These are phyloP conservation scores for Yamadazyma friedrichii DNA, from an alignment of 1,139 yeast genomes.

Conservation along the genomic window DNA sequence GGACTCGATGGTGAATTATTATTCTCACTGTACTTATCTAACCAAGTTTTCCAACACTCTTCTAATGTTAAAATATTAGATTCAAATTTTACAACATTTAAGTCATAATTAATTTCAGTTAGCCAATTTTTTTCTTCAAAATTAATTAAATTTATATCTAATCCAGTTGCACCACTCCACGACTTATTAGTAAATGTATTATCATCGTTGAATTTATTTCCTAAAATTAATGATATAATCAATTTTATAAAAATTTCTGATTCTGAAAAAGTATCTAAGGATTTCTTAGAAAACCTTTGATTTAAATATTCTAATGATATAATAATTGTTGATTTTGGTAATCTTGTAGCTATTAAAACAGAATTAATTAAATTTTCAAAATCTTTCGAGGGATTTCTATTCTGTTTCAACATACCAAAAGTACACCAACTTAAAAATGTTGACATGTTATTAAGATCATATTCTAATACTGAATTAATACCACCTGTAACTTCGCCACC, in stretches of 20 bases:
- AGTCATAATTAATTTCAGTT: slow-evolving; percentile 44
- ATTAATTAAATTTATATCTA: slow-evolving; percentile 60
- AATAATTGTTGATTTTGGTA: slow-evolving; percentile 78
- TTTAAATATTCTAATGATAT: slow-evolving; percentile 75
- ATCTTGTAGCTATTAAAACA: slow-evolving; percentile 84
- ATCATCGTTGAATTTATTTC: slow-evolving; percentile 95
- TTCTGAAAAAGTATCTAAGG: slow-evolving; percentile 30
- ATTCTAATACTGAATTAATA: slow-evolving; percentile 73
- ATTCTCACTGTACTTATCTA: slow-evolving; percentile 28
- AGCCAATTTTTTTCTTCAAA: slow-evolving; percentile 76
- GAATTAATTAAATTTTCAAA: slow-evolving; percentile 63
- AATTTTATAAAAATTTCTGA: slow-evolving; percentile 59
- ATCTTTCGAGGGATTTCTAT: slow-evolving; percentile 48
- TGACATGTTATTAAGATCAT: slow-evolving; percentile 74
- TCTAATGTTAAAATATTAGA: slow-evolving; percentile 41
- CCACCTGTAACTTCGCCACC: slow-evolving; percentile 51
- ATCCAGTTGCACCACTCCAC: slow-evolving; percentile 94
- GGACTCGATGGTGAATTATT: background rate
- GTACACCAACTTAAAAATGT: slow-evolving; percentile 69
- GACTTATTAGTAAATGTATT: slow-evolving; percentile 93
- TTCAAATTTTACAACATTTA: slow-evolving; percentile 45
- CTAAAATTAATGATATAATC: slow-evolving; percentile 72
- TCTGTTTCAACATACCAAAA: slow-evolving; percentile 56
- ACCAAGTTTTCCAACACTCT: slow-evolving; percentile 50
- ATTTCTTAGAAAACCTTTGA: slow-evolving; percentile 36